phyloP scores from a whole-genome alignment of 306 rosid species.

The Vicia sativa region DNA sequence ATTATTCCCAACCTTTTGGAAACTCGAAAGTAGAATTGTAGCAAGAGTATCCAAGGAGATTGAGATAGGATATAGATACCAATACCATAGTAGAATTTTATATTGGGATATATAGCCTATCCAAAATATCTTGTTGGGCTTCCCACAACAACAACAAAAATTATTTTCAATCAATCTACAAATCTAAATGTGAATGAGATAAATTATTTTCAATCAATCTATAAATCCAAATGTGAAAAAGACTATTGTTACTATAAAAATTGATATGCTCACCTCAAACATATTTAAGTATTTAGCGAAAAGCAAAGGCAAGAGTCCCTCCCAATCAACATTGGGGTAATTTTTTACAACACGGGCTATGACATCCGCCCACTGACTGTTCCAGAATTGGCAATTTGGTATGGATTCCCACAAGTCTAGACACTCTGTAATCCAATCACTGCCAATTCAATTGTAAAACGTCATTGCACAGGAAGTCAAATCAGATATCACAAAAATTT shows the following conservation, averaged over 20 bases:
- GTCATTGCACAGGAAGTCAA: constrained; percentile 37
- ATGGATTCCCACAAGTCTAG: constrained; percentile 82
- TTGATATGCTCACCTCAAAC: constrained; percentile 83
- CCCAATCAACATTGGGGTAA: constrained; percentile 79
- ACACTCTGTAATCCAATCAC: constrained; percentile 81
- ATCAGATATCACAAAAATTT: constrained; percentile 38
- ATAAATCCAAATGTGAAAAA: constrained; percentile 29
- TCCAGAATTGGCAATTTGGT: constrained; percentile 99
- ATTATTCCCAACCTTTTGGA: too few relatives aligned
- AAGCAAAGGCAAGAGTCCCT: constrained; percentile 76
- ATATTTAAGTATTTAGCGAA: constrained; percentile 90
- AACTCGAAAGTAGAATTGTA: too few relatives aligned
- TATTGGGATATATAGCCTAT: too few relatives aligned
- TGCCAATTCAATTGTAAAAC: constrained; percentile 46
- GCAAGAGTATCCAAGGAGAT: too few relatives aligned
- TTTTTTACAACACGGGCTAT: constrained; percentile 87
- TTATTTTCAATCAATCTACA: too few relatives aligned
- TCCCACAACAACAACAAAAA: too few relatives aligned
- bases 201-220: constrained; percentile 31
- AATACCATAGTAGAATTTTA: too few relatives aligned
- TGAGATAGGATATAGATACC: too few relatives aligned
- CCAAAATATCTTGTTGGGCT: too few relatives aligned
- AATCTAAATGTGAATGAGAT: background rate
- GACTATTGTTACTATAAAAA: constrained; percentile 33
- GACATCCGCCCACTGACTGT: constrained; percentile 95